Evolutionary conservation across 2,329 filamentous ascomycete species (phyloP).

Genomic region (Penicillium nordicum): DNA sequence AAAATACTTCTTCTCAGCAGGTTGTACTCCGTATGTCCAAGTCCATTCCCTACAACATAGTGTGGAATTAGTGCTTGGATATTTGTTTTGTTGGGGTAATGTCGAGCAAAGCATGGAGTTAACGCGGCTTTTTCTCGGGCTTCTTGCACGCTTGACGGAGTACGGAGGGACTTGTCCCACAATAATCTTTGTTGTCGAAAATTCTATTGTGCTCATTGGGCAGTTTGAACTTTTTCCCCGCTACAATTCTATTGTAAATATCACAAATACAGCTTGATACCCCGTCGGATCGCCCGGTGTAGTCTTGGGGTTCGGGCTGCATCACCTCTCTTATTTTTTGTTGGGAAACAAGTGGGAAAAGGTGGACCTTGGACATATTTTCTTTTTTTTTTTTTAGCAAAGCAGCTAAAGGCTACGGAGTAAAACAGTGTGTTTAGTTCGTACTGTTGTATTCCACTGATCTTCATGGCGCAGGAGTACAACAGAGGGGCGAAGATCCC

Average conservation of each 20-base stretch:
- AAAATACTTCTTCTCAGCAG: conserved; percentile 13
- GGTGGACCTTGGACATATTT: conserved; percentile 9
- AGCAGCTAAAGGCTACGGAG: background rate
- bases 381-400: background rate
- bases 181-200: background rate
- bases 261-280: background rate
- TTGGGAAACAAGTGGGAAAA: conserved; percentile 14
- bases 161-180: background rate
- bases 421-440: background rate
- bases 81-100: background rate
- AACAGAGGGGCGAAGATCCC: background rate
- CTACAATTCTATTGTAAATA: background rate
- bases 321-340: background rate
- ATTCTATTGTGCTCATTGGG: background rate
- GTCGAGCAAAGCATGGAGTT: background rate
- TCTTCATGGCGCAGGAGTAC: conserved; percentile 9
- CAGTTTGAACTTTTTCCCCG: background rate
- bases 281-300: conserved; percentile 3
- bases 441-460: conserved; percentile 3
- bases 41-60: too few species aligned
- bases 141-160: background rate
- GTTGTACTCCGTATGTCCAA: background rate
- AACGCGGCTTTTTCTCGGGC: conserved; percentile 6
- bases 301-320: background rate
- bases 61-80: background rate